Conservation (phyloP, 1,284 basidiomycete genomes). For the Mycena citricolor region DNA sequence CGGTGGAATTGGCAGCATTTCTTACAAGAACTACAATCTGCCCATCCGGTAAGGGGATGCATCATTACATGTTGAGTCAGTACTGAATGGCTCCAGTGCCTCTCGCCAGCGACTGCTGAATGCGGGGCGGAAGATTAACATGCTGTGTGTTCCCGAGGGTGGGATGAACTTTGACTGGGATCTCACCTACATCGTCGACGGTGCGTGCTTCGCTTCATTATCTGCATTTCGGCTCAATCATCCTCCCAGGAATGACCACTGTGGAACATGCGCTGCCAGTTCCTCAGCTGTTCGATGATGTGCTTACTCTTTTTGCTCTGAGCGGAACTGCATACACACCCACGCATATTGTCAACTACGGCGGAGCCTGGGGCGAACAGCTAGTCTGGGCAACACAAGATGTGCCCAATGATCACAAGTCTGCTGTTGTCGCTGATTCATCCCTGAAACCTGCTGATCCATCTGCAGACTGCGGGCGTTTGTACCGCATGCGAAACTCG, state of each 20-base stretch:
- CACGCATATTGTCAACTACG: constrained; percentile 74
- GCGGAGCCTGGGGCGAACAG: constrained; percentile 65
- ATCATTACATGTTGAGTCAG: neutral
- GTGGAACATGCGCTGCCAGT: constrained; percentile 71
- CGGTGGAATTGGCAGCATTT: constrained; percentile 65
- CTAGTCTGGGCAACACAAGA: constrained; percentile 65
- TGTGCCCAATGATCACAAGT: constrained; percentile 68
- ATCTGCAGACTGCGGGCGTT: constrained; percentile 58
- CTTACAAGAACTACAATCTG: constrained; percentile 75
- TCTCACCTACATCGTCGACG: constrained; percentile 70
- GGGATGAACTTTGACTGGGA: constrained; percentile 80
- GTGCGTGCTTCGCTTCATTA: constrained; percentile 34
- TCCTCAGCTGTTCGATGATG: constrained; percentile 65
- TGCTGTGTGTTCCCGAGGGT: constrained; percentile 75
- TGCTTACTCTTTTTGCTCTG: constrained; percentile 54
- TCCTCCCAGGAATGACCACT: constrained; percentile 67
- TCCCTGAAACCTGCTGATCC: neutral
- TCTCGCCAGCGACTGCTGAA: constrained; percentile 66
- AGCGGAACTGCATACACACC: constrained; percentile 75
- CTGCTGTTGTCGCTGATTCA: constrained; percentile 19
- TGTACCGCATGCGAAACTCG: constrained; percentile 63
- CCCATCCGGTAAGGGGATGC: constrained; percentile 51
- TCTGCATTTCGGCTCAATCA: neutral
- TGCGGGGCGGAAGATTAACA: constrained; percentile 58
- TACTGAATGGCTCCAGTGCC: constrained; percentile 42